Base-by-base conservation (phyloP, 306 rosid genomes). In the Quercus berberidifolia region DNA sequence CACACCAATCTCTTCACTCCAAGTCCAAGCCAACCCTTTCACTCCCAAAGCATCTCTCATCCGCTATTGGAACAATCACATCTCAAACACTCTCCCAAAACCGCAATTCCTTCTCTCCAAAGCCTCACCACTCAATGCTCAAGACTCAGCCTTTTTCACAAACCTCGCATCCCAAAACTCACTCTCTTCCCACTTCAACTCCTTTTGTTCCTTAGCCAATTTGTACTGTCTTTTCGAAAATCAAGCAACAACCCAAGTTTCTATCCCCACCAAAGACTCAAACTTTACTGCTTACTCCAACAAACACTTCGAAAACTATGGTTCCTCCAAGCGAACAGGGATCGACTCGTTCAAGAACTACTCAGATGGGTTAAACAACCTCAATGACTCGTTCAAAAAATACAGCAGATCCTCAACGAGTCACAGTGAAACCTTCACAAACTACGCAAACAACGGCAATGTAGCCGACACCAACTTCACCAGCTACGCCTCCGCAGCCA, bases 291-390 rank as follows among this genome's bases (percentile, higher is more conserved):
- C 28, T 2, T 95, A 95, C 71, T 67, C 87, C 5, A 85, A 91
- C 84, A 91, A 75, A 71, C 86, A 62, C 79, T 95, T 95, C 84
- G 73, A 78, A 55, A 87, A 77, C 89, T 95, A 95, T 73, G 96
- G 93, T 6, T 73, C 85, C 1, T 69, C 91, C 57, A 73, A 76
- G 76, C 75, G 67, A 46, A 83, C 77, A 17, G 91, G 90, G 5
- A 67, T 56, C 25, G 97, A 95, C 84, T 91, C 94, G 15, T 95
- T 95, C 88, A 90, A 89, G 73, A 95, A 95, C 89, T 95, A 95
- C 83, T 95, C 99, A 1, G 79, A 78, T 19, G 90, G 83, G 21
- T 17, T 92, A 54, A 95, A 95, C 92, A 78, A 86, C 13, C 87
- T 88, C 31, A 78, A 28, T 7, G 96, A 95, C 81, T 87, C 92